Evolutionary conservation across 2,329 filamentous ascomycete species (phyloP), one percentile per base, ranked within the genome.

Genomic region (Arthrobotrys entomopaga): DNA sequence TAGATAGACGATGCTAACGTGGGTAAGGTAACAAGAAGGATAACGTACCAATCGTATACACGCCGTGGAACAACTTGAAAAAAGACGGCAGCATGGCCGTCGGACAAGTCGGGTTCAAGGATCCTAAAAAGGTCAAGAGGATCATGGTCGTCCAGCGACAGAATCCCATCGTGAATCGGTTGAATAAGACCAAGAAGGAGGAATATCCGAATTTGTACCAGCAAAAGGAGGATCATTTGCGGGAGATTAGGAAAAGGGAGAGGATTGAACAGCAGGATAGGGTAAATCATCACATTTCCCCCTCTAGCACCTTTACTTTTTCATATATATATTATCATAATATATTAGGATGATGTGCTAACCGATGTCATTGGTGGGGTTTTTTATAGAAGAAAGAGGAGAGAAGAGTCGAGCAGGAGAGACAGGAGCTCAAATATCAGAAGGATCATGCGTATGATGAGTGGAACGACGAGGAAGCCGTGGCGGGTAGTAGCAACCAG

Each of bases 391-490:
- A 87, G 82, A 93, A 93, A 81, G 90, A 93, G 81, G 91, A 95
- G 79, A 88, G 87, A 0, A 84, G 84, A 42, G 81, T 93, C 53
- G 87, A 89, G 57, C 90, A 92, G 81, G 92, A 97, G 83, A 87
- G 92, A 77, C 91, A 92, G 82, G 90, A 96, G 82, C 87, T 94
- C 83, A 96, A 96, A 82, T 96, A 89, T 86, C 92, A 96, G 82
- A 95, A 95, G 83, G 93, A 97, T n/a, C 94, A 99, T 82, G 94
- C 93, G 1, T 99, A 99, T 81, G 95, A 98, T 80, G 93, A 97
- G 53, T 82, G 97, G 63, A 93, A 97, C 81, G 88, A 87, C 3
- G 92, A 96, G 63, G 91, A 97, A 69, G 90, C 91, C 78, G 86
- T 96, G 83, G 88, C 88, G 49, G 83, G 82, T 20, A 88, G 88